Evolutionary conservation across 148 eudicot species (phyloP).

Genomic region (Rhododendron williamsianum): DNA sequence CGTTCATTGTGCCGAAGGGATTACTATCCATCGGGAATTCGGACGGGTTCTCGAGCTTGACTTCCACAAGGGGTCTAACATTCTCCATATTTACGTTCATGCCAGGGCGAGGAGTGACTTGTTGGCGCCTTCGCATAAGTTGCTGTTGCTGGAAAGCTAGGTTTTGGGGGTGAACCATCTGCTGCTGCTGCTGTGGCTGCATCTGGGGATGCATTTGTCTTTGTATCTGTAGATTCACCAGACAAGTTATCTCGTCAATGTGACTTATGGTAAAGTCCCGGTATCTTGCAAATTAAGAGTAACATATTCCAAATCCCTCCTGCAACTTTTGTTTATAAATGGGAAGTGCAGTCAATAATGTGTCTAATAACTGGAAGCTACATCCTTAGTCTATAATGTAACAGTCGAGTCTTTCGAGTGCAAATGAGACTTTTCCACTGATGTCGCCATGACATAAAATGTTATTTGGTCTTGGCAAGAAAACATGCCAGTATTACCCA

Average conservation of each 20-base stretch:
- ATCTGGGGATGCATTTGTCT: conserved; percentile 70
- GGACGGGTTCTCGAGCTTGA: conserved; percentile 74
- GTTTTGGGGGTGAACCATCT: conserved; percentile 40
- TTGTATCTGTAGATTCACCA: conserved; percentile 42
- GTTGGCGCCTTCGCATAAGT: conserved; percentile 54
- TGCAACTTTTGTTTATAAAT: background rate
- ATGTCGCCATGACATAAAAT: background rate
- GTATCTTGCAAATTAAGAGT: background rate
- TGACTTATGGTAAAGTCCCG: background rate
- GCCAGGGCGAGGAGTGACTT: conserved; percentile 52
- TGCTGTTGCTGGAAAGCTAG: conserved; percentile 41
- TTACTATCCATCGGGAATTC: conserved; percentile 65
- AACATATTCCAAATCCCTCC: background rate
- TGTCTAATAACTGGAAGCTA: background rate
- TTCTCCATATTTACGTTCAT: conserved; percentile 37
- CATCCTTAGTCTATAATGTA: background rate
- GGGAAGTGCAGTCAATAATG: background rate
- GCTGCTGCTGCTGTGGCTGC: conserved; percentile 25
- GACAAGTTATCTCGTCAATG: background rate
- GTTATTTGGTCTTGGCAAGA: background rate
- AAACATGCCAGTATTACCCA: background rate
- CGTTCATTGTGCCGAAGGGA: conserved; percentile 43
- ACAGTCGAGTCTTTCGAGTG: background rate
- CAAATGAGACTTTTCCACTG: background rate
- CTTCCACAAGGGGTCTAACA: conserved; percentile 74